Evolutionary conservation across 306 rosid species (phyloP).

Genomic region (Gastrolobium villosum): DNA sequence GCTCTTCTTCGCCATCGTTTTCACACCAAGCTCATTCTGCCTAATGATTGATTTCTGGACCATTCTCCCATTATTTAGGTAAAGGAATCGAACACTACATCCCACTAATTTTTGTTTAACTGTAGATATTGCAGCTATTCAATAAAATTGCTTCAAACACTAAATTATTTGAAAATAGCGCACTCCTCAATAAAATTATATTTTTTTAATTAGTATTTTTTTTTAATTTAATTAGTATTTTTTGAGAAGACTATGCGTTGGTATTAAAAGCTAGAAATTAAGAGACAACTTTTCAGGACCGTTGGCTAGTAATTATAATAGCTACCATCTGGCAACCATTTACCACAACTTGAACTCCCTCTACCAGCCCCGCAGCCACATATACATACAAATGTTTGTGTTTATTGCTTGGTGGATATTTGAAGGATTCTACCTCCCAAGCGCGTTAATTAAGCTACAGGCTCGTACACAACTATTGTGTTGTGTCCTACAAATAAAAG

Average conservation of each 20-base stretch:
- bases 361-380: neutral
- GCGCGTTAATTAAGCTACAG: neutral
- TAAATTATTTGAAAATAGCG: neutral
- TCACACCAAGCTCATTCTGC: constrained; percentile 41
- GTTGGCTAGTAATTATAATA: neutral
- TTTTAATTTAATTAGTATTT: too few relatives aligned
- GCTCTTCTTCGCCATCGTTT: constrained; percentile 34
- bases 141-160: constrained; percentile 20
- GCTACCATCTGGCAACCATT: constrained; percentile 44
- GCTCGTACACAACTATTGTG: neutral
- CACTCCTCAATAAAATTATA: too few relatives aligned
- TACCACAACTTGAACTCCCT: constrained; percentile 39
- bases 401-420: constrained; percentile 1
- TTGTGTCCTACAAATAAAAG: neutral
- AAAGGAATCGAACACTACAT: constrained; percentile 15
- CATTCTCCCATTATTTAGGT: constrained; percentile 43
- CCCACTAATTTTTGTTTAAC: constrained; percentile 43
- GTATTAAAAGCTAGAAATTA: constrained; percentile 26
- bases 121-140: constrained; percentile 12
- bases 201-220: too few relatives aligned
- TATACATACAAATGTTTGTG: neutral
- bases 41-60: constrained; percentile 48
- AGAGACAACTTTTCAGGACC: constrained; percentile 31
- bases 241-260: neutral
- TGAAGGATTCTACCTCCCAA: neutral